phyloP scores from a whole-genome alignment of 2,329 filamentous ascomycete species.

The Botrytis cinerea region DNA sequence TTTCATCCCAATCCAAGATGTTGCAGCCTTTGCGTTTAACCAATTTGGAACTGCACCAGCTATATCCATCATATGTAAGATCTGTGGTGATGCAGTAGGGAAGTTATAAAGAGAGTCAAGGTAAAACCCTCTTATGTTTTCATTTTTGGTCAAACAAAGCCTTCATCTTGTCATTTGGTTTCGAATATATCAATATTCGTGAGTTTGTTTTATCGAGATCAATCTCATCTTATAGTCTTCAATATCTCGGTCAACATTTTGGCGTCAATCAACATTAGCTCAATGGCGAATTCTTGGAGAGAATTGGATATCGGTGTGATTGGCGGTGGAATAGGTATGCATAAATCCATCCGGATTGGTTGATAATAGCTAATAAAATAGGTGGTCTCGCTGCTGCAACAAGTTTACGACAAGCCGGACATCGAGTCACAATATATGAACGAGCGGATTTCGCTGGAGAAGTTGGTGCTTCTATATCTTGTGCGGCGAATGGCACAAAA shows the following conservation, averaged over 20 bases:
- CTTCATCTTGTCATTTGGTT: not conserved
- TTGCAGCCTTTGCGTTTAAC: slow-evolving; percentile 1
- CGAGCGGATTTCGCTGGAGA: slow-evolving; percentile 66
- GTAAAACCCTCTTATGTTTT: not conserved
- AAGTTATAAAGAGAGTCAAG: slow-evolving; percentile 15
- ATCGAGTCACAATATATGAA: slow-evolving; percentile 64
- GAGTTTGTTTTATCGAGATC: not conserved
- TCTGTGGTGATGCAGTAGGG: not conserved
- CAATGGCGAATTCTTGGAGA: slow-evolving; percentile 9
- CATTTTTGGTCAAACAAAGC: not conserved
- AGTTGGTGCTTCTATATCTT: slow-evolving; percentile 67
- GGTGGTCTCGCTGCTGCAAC: slow-evolving; percentile 55
- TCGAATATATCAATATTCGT: not conserved
- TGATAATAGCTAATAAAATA: slow-evolving; percentile 10
- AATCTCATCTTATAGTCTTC: not conserved
- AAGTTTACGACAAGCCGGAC: slow-evolving; percentile 54
- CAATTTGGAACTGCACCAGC: slow-evolving; percentile 4
- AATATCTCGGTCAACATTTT: not conserved
- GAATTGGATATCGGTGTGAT: slow-evolving; percentile 22
- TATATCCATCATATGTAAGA: slow-evolving; percentile 2
- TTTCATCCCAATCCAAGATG: not conserved
- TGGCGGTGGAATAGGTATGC: slow-evolving; percentile 25
- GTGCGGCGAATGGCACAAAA: slow-evolving; percentile 68
- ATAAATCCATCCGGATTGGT: too few species aligned
- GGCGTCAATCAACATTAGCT: not conserved